Percentiles rank a stretch among this genome's conserved stretches.
phyloP scores from a whole-genome alignment of 2,329 filamentous ascomycete species.

The Myriosclerotinia scirpicola region DNA sequence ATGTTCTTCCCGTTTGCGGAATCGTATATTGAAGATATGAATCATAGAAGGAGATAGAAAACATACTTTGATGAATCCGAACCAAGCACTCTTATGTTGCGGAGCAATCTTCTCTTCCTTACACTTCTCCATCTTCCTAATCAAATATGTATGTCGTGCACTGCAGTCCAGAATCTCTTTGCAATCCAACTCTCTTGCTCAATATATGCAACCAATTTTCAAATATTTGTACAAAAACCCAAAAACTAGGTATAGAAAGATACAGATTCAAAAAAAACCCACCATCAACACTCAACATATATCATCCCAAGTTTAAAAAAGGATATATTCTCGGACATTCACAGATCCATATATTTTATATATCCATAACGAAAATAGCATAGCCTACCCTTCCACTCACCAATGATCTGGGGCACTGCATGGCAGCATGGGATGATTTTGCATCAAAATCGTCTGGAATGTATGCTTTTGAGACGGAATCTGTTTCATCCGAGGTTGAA shows the following conservation, averaged over 20 bases:
- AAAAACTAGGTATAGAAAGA: neutral
- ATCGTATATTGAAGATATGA: neutral
- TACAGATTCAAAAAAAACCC: neutral
- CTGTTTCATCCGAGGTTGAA: slow-evolving; percentile 19
- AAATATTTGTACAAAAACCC: neutral
- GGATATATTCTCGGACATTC: neutral
- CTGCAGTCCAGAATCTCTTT: neutral
- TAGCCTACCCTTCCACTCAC: slow-evolving; percentile 8
- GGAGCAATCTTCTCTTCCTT: slow-evolving; percentile 31
- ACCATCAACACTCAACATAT: neutral
- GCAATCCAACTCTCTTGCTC: neutral
- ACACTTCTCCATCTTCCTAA: slow-evolving; percentile 16
- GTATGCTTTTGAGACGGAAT: slow-evolving; percentile 9
- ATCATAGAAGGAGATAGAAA: neutral
- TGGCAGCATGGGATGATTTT: neutral
- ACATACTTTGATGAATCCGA: slow-evolving; percentile 39
- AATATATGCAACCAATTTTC: neutral
- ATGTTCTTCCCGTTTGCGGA: neutral
- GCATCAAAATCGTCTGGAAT: slow-evolving; percentile 11
- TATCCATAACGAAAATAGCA: neutral
- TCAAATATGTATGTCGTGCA: neutral
- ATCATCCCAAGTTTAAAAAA: neutral
- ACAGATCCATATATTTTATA: neutral
- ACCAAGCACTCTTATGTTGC: slow-evolving; percentile 37
- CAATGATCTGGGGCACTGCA: neutral